Evolutionary conservation across 441 rosid genomes (phyloP).

Genomic region (Croton laevigatus): DNA sequence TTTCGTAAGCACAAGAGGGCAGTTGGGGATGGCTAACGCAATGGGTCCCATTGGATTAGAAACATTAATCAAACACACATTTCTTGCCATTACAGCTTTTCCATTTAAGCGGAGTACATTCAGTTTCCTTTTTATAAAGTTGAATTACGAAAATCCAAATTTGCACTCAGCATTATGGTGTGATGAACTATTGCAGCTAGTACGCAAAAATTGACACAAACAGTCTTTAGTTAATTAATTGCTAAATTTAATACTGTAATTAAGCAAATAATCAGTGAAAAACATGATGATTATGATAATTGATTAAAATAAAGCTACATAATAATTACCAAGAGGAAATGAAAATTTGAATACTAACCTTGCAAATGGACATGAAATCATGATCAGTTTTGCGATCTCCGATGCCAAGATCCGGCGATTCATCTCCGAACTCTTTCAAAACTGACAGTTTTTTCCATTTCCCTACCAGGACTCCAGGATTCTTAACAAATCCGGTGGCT

Average conservation of each 20-base stretch:
- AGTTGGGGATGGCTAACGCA: slow-evolving; percentile 31
- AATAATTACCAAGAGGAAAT: neutral
- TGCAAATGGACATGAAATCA: slow-evolving; percentile 94
- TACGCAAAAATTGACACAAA: too few relatives aligned
- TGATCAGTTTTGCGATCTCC: slow-evolving; percentile 92
- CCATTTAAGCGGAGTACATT: neutral
- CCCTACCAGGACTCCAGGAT: slow-evolving; percentile 82
- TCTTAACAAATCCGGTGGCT: slow-evolving; percentile 92
- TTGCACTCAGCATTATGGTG: too few relatives aligned
- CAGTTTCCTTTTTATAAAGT: too few relatives aligned
- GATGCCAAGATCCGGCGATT: slow-evolving; percentile 73
- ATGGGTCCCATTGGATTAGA: slow-evolving; percentile 34
- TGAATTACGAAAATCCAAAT: too few relatives aligned
- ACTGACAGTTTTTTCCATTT: slow-evolving; percentile 74
- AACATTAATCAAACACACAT: slow-evolving; percentile 13
- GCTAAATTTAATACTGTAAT: too few relatives aligned
- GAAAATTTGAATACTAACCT: slow-evolving; percentile 40
- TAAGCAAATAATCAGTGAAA: neutral
- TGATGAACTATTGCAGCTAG: too few relatives aligned
- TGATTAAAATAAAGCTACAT: neutral
- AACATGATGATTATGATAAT: neutral
- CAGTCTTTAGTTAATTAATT: too few relatives aligned
- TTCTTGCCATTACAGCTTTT: neutral
- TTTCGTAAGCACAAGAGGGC: neutral
- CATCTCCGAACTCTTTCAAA: slow-evolving; percentile 69